These are phyloP conservation scores for Typha latifolia DNA, from an alignment of 176 grass and related monocot genomes.

Conservation along the genomic window DNA sequence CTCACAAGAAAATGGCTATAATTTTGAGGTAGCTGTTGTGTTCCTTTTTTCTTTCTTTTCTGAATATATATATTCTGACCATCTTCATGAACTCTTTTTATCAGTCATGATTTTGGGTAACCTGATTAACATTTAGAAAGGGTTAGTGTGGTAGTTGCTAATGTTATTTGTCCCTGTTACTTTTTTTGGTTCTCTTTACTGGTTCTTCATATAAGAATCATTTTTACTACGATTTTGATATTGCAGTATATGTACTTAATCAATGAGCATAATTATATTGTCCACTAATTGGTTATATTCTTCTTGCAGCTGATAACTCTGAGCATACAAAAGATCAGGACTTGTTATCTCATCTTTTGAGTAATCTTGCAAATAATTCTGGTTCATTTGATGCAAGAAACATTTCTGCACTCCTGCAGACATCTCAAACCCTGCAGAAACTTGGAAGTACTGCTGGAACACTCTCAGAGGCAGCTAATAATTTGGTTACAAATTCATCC, in stretches of 20 bases:
- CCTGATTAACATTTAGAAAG: neutral
- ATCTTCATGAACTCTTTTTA: neutral
- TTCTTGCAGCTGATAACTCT: slow-evolving; percentile 37
- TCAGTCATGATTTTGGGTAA: neutral
- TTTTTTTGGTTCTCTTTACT: no score
- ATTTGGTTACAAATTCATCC: slow-evolving; percentile 24
- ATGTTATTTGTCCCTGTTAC: no score
- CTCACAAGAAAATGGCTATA: neutral
- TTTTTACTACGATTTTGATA: neutral
- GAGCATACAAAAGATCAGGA: slow-evolving; percentile 38
- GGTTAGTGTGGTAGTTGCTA: neutral
- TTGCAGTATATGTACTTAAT: neutral
- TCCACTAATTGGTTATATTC: neutral
- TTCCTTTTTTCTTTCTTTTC: neutral
- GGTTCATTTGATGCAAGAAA: slow-evolving; percentile 29
- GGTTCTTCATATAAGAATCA: no score
- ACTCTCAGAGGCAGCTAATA: slow-evolving; percentile 26
- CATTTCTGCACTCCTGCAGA: slow-evolving; percentile 4
- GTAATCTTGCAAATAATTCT: slow-evolving; percentile 45
- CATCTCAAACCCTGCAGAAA: slow-evolving; percentile 42
- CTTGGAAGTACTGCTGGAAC: slow-evolving; percentile 32
- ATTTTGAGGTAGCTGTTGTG: neutral
- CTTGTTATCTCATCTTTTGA: slow-evolving; percentile 44
- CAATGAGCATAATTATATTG: neutral
- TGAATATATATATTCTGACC: neutral